phyloP scores from a whole-genome alignment of 225 moss, liverwort and hornwort species.

The Marchantia paleacea region DNA sequence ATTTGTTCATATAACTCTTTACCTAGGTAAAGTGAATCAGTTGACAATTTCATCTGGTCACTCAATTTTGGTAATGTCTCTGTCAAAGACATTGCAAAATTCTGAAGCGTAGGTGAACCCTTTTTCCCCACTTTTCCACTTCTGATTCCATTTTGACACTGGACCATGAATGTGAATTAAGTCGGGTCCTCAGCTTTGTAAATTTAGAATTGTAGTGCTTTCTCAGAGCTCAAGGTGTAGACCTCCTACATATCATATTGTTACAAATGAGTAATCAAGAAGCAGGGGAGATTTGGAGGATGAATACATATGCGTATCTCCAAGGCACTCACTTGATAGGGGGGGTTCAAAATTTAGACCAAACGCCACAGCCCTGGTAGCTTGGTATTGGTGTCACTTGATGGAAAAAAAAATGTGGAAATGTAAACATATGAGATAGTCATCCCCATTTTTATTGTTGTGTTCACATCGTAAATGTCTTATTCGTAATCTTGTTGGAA shows the following conservation, averaged over 20 bases:
- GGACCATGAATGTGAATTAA: not conserved
- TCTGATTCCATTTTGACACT: not conserved
- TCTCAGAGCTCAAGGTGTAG: not conserved
- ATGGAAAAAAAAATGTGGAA: not conserved
- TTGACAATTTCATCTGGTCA: not conserved
- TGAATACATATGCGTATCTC: not conserved
- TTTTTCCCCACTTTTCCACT: not conserved
- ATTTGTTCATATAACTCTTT: not conserved
- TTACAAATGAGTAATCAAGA: not conserved
- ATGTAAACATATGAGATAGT: not conserved
- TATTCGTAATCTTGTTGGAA: too few species aligned
- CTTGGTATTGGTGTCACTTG: not conserved
- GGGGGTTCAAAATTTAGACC: not conserved
- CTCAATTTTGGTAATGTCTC: slow-evolving; percentile 17
- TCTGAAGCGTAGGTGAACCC: not conserved
- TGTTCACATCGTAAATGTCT: too few species aligned
- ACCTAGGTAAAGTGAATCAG: not conserved
- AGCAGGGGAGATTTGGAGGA: slow-evolving; percentile 7
- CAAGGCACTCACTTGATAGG: not conserved
- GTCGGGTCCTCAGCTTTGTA: not conserved
- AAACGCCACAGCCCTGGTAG: not conserved
- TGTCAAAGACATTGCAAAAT: not conserved
- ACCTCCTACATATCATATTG: not conserved
- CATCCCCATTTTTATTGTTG: too few species aligned
- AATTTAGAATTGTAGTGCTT: not conserved